These are phyloP conservation scores for Aspergillus oerlinghausenensis DNA, from an alignment of 2,329 filamentous ascomycete species.

Conservation along the genomic window DNA sequence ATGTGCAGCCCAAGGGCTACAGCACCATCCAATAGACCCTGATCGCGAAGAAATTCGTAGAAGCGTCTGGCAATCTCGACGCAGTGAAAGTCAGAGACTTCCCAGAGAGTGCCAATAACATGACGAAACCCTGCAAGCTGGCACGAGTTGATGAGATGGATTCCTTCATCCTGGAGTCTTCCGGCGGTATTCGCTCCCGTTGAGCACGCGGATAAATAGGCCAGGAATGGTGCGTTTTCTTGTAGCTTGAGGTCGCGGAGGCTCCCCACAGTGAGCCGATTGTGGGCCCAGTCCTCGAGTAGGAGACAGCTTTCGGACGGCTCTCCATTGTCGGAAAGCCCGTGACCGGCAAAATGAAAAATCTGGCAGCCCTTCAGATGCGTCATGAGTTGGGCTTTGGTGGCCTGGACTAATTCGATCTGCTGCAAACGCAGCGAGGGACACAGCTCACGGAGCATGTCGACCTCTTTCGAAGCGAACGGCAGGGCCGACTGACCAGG, in stretches of 20 bases:
- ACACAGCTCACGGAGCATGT: too few relatives aligned
- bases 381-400: too few relatives aligned
- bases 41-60: conserved; percentile 2
- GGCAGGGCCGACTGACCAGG: too few relatives aligned
- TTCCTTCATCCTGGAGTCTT: conserved; percentile 31
- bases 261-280: too few relatives aligned
- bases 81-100: conserved; percentile 27
- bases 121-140: conserved; percentile 40
- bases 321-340: conserved; percentile 18
- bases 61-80: conserved; percentile 6
- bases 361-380: conserved; percentile 22
- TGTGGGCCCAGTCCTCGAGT: too few relatives aligned
- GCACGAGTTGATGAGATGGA: conserved; percentile 37
- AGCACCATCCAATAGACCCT: not conserved
- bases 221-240: too few relatives aligned
- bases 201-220: not conserved
- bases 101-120: conserved; percentile 42
- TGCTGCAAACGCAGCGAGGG: too few relatives aligned
- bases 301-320: conserved; percentile 16
- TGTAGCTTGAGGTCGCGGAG: too few relatives aligned
- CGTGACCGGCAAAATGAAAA: conserved; percentile 43
- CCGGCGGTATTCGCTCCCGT: conserved; percentile 24
- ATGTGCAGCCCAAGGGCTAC: too few relatives aligned
- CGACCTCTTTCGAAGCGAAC: too few relatives aligned
- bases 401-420: too few relatives aligned